Percentiles rank a stretch among this genome's conserved stretches.
phyloP scores from a whole-genome alignment of 2,329 filamentous ascomycete genomes.

The Alternaria brassicae region DNA sequence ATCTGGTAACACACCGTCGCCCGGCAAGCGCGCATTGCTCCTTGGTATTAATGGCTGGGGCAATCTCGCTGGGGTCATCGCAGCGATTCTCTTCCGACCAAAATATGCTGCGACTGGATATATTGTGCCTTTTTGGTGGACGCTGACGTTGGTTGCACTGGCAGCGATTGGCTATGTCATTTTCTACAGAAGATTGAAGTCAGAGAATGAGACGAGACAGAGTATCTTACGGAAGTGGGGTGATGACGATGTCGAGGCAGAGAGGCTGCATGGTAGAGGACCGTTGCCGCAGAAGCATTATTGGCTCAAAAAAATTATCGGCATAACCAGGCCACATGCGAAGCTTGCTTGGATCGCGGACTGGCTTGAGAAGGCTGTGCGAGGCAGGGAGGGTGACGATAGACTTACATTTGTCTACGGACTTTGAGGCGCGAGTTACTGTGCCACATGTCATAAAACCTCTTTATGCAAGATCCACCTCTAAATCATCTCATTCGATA shows the following conservation, averaged over 20 bases:
- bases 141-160: slow-evolving; percentile 49
- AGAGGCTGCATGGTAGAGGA: slow-evolving; percentile 39
- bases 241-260: slow-evolving; percentile 50
- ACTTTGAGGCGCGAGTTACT: slow-evolving; percentile 7
- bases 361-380: slow-evolving; percentile 46
- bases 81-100: slow-evolving; percentile 54
- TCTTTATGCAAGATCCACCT: no score
- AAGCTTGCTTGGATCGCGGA: slow-evolving; percentile 28
- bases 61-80: slow-evolving; percentile 57
- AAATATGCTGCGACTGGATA: slow-evolving; percentile 51
- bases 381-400: slow-evolving; percentile 53
- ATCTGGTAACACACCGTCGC: slow-evolving; percentile 61
- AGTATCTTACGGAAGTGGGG: slow-evolving; percentile 45
- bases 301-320: slow-evolving; percentile 22
- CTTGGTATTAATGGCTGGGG: slow-evolving; percentile 65
- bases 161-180: slow-evolving; percentile 52
- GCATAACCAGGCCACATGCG: slow-evolving; percentile 11
- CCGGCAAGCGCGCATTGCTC: slow-evolving; percentile 60
- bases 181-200: slow-evolving; percentile 48
- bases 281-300: slow-evolving; percentile 38
- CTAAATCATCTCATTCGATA: background rate
- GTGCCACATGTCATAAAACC: accelerated
- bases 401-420: slow-evolving; percentile 57
- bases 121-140: slow-evolving; percentile 53
- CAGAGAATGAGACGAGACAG: slow-evolving; percentile 50